These are phyloP conservation scores for Starmerella asiatica DNA, from an alignment of 805 yeast species.

Conservation along the genomic window DNA sequence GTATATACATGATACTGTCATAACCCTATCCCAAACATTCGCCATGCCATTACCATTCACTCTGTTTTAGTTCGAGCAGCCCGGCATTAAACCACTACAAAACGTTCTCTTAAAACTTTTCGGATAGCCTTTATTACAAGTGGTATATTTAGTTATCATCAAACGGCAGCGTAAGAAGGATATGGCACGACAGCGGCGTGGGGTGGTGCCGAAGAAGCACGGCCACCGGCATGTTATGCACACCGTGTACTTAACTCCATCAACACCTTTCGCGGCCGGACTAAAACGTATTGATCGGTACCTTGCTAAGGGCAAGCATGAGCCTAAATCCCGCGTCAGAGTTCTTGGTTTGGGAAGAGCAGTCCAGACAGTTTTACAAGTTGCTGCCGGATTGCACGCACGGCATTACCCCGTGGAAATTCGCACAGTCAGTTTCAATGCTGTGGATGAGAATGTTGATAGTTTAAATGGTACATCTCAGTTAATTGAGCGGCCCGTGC, in stretches of 20 bases:
- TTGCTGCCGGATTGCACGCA: slow-evolving; percentile 47
- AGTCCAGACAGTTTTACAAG: slow-evolving; percentile 45
- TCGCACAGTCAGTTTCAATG: slow-evolving; percentile 49
- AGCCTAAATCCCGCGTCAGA: slow-evolving; percentile 35
- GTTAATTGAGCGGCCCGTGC: slow-evolving; percentile 29
- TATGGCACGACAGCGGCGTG: slow-evolving; percentile 12
- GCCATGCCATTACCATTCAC: no score
- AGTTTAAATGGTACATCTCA: slow-evolving; percentile 25
- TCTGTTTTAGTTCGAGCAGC: no score
- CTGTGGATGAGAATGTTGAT: slow-evolving; percentile 50
- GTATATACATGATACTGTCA: no score
- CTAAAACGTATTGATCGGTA: slow-evolving; percentile 48
- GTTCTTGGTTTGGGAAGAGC: slow-evolving; percentile 69
- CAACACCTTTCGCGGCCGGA: slow-evolving; percentile 62
- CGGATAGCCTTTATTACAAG: no score
- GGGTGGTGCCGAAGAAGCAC: slow-evolving; percentile 6
- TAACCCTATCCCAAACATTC: no score
- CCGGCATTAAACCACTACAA: no score
- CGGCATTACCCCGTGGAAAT: slow-evolving; percentile 43
- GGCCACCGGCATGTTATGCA: slow-evolving; percentile 2
- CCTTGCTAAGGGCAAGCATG: slow-evolving; percentile 32
- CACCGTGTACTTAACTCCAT: slow-evolving; percentile 41
- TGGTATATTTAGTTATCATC: no score
- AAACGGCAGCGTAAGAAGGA: no score
- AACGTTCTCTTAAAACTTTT: no score